Percentiles rank a stretch among this genome's conserved stretches.
phyloP scores from a whole-genome alignment of 2,329 filamentous ascomycete species.

The Epichloe baconii region DNA sequence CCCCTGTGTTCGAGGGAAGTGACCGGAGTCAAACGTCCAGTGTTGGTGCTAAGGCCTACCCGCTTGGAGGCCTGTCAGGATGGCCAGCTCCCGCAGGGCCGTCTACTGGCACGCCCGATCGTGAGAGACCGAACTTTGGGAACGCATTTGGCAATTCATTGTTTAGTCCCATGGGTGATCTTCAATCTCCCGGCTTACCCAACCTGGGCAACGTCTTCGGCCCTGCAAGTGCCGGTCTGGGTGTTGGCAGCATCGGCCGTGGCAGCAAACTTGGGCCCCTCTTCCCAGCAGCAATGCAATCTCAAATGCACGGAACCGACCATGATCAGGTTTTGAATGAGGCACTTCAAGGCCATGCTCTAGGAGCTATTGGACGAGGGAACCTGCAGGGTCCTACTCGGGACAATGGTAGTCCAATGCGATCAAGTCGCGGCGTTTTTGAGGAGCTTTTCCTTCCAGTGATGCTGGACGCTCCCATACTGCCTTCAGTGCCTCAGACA shows the following conservation, averaged over 20 bases:
- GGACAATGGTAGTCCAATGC: constrained; percentile 47
- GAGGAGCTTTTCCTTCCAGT: constrained; percentile 38
- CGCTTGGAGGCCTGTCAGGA: constrained; percentile 48
- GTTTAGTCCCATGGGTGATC: constrained; percentile 63
- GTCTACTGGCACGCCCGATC: constrained; percentile 54
- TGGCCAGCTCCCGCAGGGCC: constrained; percentile 44
- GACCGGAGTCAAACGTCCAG: constrained; percentile 92
- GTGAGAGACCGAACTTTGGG: constrained; percentile 42
- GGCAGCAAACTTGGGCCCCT: constrained; percentile 75
- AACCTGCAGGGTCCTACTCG: constrained; percentile 40
- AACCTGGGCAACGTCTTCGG: constrained; percentile 60
- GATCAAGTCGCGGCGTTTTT: constrained; percentile 39
- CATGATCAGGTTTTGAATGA: constrained; percentile 48
- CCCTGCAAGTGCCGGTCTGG: constrained; percentile 39
- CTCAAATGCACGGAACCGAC: constrained; percentile 69
- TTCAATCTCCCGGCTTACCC: constrained; percentile 61
- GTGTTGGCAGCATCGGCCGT: constrained; percentile 55
- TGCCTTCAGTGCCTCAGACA: constrained; percentile 26
- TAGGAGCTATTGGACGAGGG: constrained; percentile 54
- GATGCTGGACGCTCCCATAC: constrained; percentile 20
- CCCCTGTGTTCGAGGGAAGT: constrained; percentile 51
- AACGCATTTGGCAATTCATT: constrained; percentile 65
- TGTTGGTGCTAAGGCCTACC: constrained; percentile 64
- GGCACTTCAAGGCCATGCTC: constrained; percentile 42
- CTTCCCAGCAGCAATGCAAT: constrained; percentile 81